phyloP scores from a whole-genome alignment of 208 protist genomes.

The Trichomonas tenax region DNA sequence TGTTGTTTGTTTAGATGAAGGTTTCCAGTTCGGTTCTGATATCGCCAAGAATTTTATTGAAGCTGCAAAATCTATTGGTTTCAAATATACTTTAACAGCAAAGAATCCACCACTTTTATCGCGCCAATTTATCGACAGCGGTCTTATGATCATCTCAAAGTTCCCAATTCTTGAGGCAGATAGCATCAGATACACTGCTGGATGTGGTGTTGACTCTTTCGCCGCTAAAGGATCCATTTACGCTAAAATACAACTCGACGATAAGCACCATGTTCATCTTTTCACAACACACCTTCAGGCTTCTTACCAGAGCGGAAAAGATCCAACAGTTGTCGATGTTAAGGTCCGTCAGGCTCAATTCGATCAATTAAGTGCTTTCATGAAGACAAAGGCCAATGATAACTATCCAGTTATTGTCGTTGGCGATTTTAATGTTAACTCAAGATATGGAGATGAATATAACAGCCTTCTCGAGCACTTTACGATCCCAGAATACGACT shows the following conservation, averaged over 20 bases:
- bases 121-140: not conserved
- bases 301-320: not conserved
- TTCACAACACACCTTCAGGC: not conserved
- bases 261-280: not conserved
- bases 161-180: not conserved
- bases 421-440: not conserved
- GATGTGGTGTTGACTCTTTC: not conserved
- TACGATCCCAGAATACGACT: not conserved
- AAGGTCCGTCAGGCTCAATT: not conserved
- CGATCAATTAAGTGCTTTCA: not conserved
- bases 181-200: not conserved
- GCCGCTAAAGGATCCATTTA: not conserved
- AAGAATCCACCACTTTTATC: not conserved
- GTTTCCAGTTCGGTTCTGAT: not conserved
- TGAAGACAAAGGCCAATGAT: not conserved
- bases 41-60: not conserved
- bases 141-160: not conserved
- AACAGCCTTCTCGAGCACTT: not conserved
- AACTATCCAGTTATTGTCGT: not conserved
- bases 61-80: not conserved
- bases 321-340: not conserved
- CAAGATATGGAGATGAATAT: not conserved
- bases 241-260: not conserved
- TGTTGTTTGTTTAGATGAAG: slow-evolving; percentile 4
- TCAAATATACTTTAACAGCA: not conserved